These are phyloP conservation scores for Tolypocladium inflatum DNA, from an alignment of 2,329 filamentous ascomycete genomes.

Conservation along the genomic window DNA sequence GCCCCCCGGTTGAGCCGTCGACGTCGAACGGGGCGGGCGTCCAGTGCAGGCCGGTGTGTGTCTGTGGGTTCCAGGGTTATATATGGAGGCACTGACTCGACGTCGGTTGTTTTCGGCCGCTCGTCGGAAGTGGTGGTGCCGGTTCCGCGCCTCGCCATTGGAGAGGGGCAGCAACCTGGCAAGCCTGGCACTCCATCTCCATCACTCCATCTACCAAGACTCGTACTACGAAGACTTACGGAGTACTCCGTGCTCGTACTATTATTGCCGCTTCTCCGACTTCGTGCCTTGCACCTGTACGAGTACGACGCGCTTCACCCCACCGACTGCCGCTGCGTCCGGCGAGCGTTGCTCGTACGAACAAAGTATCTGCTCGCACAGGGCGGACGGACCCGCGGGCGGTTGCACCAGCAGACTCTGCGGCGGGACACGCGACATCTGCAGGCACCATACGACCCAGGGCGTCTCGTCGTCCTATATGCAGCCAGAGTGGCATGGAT, in stretches of 20 bases:
- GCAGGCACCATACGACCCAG: neutral
- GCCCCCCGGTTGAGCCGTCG: neutral
- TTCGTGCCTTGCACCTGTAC: neutral
- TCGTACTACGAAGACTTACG: too few relatives aligned
- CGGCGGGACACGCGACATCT: neutral
- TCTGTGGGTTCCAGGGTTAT: neutral
- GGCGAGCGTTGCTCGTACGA: neutral
- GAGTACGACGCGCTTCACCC: neutral
- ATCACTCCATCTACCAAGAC: too few relatives aligned
- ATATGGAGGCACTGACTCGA: neutral
- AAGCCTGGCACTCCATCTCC: too few relatives aligned
- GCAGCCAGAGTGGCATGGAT: neutral
- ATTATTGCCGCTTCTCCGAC: neutral
- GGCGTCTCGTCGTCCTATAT: neutral
- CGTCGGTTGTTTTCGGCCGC: neutral
- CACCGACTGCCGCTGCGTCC: neutral
- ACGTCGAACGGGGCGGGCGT: neutral
- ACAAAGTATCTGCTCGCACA: neutral
- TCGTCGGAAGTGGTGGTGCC: neutral
- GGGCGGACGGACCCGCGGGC: too few relatives aligned
- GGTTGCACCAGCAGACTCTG: too few relatives aligned
- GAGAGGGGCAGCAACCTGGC: neutral
- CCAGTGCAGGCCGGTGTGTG: neutral
- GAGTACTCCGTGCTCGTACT: too few relatives aligned
- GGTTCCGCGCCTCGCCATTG: neutral